Evolutionary conservation across 2,329 filamentous ascomycete species (phyloP).

Genomic region (Pseudogymnoascus sp.): DNA sequence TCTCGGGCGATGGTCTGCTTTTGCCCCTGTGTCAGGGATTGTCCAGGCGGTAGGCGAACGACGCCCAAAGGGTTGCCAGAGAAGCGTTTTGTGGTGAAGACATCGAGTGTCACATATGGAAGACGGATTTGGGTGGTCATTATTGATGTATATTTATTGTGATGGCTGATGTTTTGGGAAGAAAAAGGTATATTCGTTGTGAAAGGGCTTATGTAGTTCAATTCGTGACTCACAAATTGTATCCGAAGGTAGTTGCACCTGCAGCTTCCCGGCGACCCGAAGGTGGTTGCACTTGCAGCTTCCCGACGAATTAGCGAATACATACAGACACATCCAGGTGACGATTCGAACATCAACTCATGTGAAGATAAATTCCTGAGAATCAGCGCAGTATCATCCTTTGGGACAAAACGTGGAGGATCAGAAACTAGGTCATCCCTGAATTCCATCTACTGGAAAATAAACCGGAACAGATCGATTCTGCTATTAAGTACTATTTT

Average conservation of each 20-base stretch:
- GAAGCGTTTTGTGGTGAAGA: conserved; percentile 46
- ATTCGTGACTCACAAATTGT: not conserved
- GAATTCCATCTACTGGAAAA: not conserved
- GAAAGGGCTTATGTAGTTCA: not conserved
- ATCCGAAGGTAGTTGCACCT: not conserved
- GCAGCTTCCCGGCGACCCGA: too few relatives aligned
- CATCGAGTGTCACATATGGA: conserved; percentile 41
- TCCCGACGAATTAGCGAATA: too few relatives aligned
- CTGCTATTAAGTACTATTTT: not conserved
- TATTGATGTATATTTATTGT: not conserved
- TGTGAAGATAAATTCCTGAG: too few relatives aligned
- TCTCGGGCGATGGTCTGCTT: conserved; percentile 53
- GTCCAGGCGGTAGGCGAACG: conserved; percentile 41
- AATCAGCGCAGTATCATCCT: too few relatives aligned
- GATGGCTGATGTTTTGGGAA: not conserved
- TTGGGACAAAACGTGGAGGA: too few relatives aligned
- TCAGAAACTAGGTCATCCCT: too few relatives aligned
- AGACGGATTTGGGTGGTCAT: not conserved
- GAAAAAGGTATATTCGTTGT: not conserved
- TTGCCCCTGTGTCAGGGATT: conserved; percentile 39
- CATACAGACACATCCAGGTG: too few relatives aligned
- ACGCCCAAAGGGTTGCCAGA: conserved; percentile 54
- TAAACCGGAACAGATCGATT: not conserved
- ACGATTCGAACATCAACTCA: too few relatives aligned
- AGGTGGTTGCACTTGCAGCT: too few relatives aligned